Evolutionary conservation across 495 filamentous ascomycete species (phyloP), one percentile per base, ranked within the genome.

Genomic region (Penicillium samsonianum): DNA sequence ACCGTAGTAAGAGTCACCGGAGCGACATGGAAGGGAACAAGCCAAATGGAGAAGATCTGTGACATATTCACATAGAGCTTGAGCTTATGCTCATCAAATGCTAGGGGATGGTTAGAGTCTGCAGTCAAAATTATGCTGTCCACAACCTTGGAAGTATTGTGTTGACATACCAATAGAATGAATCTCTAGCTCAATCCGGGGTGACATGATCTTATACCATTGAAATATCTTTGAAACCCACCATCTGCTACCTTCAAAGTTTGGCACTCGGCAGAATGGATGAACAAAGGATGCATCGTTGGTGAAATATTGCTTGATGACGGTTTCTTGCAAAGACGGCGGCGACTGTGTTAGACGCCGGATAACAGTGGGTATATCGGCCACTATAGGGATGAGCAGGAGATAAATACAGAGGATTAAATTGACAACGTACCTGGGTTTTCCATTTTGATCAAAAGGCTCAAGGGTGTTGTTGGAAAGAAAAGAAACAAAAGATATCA

Each of bases 171-270:
- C 86, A 22, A 87, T 71, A 14, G 87, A 90, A 56, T 89, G 78
- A 10, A 96, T 74, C 1, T 81, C 67, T n/a, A 92, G 61, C 22
- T 84, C 74, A 45, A 92, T 90, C n/a, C 77, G 73, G 2, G 91
- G 91, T 35, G 83, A 88, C 66, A 95, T 77, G 61, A 93, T 86
- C 66, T 90, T 90, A 71, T 95, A 94, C 89, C 90, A 96, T 58
- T 87, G 88, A 61, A 87, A 93, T 37, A 96, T 87, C 55, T 80
- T 80, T 55, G 77, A 75, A 26, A 95, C 77, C 19, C 87, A 65
- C 65, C 75, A 79, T 41, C 90, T 79, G 12, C 88, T 73, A 28
- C 79, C 80, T 11, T 77, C 58, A 53, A 80, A 77, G 58, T 79
- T 81, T 35, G 84, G 82, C 2, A 91, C 86, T 20, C 84, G 84